A percentile compares a stretch with the other conserved stretches of the same genome.
These are phyloP conservation scores for Kingdonia uniflora DNA, from an alignment of 164 flowering plant species.

Conservation along the genomic window DNA sequence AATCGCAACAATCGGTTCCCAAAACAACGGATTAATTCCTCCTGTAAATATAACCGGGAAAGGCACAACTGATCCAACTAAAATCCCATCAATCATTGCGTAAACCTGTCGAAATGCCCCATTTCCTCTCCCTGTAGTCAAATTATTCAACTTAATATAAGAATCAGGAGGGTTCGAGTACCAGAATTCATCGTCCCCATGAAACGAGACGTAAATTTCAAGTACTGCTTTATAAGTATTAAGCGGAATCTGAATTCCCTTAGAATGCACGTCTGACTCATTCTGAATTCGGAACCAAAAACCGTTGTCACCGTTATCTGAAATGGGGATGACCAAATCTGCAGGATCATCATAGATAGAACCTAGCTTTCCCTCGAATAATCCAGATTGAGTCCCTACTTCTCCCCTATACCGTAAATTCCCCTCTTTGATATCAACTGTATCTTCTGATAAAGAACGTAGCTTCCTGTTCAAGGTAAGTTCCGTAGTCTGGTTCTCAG, in stretches of 20 bases:
- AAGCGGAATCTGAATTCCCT: conserved; percentile 32
- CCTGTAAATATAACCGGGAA: conserved; percentile 81
- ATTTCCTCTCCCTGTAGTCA: conserved; percentile 45
- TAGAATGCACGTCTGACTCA: conserved; percentile 24
- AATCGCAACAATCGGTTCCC: conserved; percentile 83
- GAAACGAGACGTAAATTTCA: conserved; percentile 67
- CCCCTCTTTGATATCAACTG: too few relatives aligned
- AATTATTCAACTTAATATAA: conserved; percentile 42
- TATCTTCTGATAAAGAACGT: too few relatives aligned
- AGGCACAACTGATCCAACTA: conserved; percentile 56
- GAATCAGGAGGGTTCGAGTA: conserved; percentile 71
- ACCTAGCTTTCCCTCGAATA: too few relatives aligned
- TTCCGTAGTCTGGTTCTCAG: neutral
- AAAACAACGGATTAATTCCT: conserved; percentile 82
- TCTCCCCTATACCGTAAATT: too few relatives aligned
- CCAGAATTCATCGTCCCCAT: conserved; percentile 89
- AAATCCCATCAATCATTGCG: conserved; percentile 43
- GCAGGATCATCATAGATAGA: too few relatives aligned
- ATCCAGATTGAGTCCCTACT: too few relatives aligned
- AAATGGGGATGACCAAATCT: conserved; percentile 62
- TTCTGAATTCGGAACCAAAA: conserved; percentile 58
- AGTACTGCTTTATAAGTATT: conserved; percentile 43
- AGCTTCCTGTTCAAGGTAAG: too few relatives aligned
- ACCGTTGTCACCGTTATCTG: conserved; percentile 29
- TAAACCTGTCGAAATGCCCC: conserved; percentile 67